Conservation (phyloP, 805 yeast species). For the Maudiozyma barnettii region DNA sequence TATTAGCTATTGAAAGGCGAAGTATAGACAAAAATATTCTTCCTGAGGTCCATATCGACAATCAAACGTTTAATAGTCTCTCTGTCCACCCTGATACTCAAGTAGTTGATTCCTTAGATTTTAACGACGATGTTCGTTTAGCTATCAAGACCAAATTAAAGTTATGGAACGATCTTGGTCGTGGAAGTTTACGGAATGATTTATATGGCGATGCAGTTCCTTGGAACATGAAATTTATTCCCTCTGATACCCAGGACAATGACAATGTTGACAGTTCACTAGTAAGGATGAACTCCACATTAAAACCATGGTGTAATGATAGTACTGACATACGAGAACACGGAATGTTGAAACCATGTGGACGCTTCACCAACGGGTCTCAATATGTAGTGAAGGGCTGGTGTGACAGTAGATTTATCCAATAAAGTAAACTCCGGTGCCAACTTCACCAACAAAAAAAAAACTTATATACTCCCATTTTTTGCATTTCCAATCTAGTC, state of each 20-base stretch:
- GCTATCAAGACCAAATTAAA: constrained; percentile 26
- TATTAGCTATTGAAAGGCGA: constrained; percentile 23
- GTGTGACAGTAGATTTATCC: constrained; percentile 23
- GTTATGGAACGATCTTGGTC: constrained; percentile 24
- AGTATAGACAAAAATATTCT: constrained; percentile 16
- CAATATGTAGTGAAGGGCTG: constrained; percentile 31
- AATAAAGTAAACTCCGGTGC: neutral
- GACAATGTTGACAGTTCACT: constrained; percentile 7
- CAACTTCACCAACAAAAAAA: no score
- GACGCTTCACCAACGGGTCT: constrained; percentile 16
- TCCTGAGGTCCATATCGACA: constrained; percentile 27
- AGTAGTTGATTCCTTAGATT: constrained; percentile 5
- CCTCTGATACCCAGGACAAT: neutral
- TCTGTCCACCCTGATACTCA: constrained; percentile 3
- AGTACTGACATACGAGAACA: neutral
- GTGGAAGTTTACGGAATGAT: constrained; percentile 17
- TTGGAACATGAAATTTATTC: constrained; percentile 16
- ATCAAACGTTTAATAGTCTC: constrained; percentile 16
- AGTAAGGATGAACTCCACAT: constrained; percentile 19
- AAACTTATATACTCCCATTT: no score
- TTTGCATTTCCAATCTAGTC: no score
- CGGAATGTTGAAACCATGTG: constrained; percentile 26
- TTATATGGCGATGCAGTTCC: constrained; percentile 24
- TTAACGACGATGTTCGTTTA: constrained; percentile 18
- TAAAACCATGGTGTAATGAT: constrained; percentile 21